A percentile compares a stretch with the other conserved stretches of the same genome.
Evolutionary conservation across 306 rosid genomes (phyloP).

Genomic region (Carpinus fangiana): DNA sequence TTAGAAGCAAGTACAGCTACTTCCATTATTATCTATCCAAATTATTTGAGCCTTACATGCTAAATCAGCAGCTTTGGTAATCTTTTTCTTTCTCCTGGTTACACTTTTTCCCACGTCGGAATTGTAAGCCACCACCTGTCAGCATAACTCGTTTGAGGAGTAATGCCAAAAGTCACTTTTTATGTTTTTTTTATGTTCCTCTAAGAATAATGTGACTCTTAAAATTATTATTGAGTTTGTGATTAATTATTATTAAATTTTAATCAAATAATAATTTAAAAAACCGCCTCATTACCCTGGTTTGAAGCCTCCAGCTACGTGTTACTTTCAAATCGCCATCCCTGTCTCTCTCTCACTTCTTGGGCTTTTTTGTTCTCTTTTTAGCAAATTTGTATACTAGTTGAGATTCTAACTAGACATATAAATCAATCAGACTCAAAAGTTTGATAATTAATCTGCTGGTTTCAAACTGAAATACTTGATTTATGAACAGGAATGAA

Average conservation of each 20-base stretch:
- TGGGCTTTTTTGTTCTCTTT: no score
- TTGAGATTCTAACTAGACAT: no score
- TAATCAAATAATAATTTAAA: no score
- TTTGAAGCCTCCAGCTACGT: not conserved
- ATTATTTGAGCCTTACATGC: not conserved
- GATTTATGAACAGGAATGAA: not conserved
- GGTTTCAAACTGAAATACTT: not conserved
- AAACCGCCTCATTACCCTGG: no score
- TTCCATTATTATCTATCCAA: not conserved
- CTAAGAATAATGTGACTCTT: no score
- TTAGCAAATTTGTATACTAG: no score
- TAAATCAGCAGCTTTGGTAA: not conserved
- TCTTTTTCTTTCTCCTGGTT: not conserved
- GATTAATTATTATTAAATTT: no score
- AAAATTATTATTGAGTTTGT: no score
- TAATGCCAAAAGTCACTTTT: no score
- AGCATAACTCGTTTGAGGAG: not conserved
- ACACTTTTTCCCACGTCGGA: not conserved
- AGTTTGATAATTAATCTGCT: not conserved
- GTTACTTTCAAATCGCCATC: not conserved
- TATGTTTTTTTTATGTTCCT: no score
- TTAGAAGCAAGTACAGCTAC: not conserved
- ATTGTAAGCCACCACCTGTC: not conserved
- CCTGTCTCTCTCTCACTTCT: no score
- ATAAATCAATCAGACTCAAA: not conserved